phyloP scores from a whole-genome alignment of 139 green algal genomes.

The Chlorella sp. region DNA sequence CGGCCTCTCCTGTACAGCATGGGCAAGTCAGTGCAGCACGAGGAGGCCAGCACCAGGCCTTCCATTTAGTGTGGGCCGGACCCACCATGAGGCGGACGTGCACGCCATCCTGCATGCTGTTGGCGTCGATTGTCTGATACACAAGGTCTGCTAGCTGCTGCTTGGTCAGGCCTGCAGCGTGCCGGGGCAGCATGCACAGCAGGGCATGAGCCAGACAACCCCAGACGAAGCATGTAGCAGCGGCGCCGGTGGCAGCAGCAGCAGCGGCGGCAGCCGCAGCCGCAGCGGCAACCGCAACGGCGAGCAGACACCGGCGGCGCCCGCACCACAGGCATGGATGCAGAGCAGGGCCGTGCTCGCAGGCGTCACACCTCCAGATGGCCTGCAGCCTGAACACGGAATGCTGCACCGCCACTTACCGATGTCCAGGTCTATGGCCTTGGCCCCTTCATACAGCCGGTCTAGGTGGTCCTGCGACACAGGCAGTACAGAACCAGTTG shows the following conservation, averaged over 20 bases:
- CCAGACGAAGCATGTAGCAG: too few relatives aligned
- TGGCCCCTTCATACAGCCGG: slow-evolving; percentile 70
- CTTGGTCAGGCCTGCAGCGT: slow-evolving; percentile 44
- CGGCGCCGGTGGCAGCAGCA: background rate
- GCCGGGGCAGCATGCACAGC: too few relatives aligned
- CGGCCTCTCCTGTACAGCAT: too few relatives aligned
- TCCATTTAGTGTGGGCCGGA: too few relatives aligned
- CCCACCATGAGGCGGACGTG: slow-evolving; percentile 72
- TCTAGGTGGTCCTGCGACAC: slow-evolving; percentile 61
- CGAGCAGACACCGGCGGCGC: background rate
- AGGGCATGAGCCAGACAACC: too few relatives aligned
- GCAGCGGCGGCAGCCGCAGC: background rate
- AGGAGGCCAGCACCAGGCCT: too few relatives aligned
- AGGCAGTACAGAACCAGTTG: background rate
- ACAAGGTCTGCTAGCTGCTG: slow-evolving; percentile 56
- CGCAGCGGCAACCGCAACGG: background rate
- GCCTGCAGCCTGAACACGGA: too few relatives aligned
- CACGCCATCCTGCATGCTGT: slow-evolving; percentile 69
- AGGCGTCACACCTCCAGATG: too few relatives aligned
- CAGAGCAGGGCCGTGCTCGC: too few relatives aligned
- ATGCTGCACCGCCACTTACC: slow-evolving; percentile 12
- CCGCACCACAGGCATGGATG: too few relatives aligned
- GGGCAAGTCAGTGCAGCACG: too few relatives aligned
- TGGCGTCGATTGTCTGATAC: slow-evolving; percentile 68
- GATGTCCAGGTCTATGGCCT: slow-evolving; percentile 75